A percentile compares a stretch with the other conserved stretches of the same genome.
Conservation (phyloP, 1,284 basidiomycete genomes). For the Tilletiaria anomala region DNA sequence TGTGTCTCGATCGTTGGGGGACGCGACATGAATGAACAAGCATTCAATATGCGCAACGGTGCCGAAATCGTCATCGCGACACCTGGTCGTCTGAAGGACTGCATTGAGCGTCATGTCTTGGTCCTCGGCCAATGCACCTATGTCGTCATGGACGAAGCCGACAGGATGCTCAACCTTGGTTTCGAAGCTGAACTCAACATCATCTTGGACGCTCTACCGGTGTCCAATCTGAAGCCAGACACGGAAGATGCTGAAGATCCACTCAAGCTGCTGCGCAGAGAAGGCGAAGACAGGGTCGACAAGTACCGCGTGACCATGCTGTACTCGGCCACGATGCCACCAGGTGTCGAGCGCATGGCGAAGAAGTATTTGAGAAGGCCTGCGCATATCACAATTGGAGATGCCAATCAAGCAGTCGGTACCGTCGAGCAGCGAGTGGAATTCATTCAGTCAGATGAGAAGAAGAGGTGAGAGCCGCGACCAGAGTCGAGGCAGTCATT, state of each 20-base stretch:
- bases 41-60: slow-evolving; percentile 84
- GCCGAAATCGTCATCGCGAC: slow-evolving; percentile 98
- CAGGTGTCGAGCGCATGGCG: slow-evolving; percentile 82
- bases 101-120: slow-evolving; percentile 84
- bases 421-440: slow-evolving; percentile 94
- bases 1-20: slow-evolving; percentile 97
- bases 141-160: slow-evolving; percentile 98
- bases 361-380: slow-evolving; percentile 83
- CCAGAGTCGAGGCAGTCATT: background rate
- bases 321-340: slow-evolving; percentile 97
- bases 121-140: slow-evolving; percentile 93
- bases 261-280: slow-evolving; percentile 18
- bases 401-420: slow-evolving; percentile 90
- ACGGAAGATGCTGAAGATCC: slow-evolving; percentile 38
- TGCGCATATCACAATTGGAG: slow-evolving; percentile 91
- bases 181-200: slow-evolving; percentile 89
- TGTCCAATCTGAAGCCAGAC: slow-evolving; percentile 70
- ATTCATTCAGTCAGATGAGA: slow-evolving; percentile 79
- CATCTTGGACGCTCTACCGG: slow-evolving; percentile 82
- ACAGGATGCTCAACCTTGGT: slow-evolving; percentile 94
- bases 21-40: slow-evolving; percentile 81
- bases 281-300: slow-evolving; percentile 9
- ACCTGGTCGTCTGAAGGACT: slow-evolving; percentile 91
- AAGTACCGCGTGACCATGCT: slow-evolving; percentile 46
- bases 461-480: slow-evolving; percentile 58